Base-by-base conservation (phyloP, 805 yeast species). In the Hanseniaspora vineae region DNA sequence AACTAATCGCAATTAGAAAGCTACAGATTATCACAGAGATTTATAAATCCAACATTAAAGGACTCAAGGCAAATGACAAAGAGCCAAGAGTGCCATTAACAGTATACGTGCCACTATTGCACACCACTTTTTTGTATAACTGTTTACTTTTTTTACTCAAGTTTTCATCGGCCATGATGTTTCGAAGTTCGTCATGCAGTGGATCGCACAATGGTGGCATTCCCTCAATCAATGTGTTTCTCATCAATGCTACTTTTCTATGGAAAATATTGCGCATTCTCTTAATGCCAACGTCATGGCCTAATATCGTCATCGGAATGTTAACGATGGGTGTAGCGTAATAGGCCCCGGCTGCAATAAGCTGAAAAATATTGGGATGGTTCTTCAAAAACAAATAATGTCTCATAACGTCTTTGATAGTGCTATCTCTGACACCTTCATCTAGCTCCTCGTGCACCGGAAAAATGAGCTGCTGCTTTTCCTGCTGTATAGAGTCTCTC, bases 281-380 rank as follows among this genome's bases (percentile, higher is more conserved):
- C 6, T 48, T 48, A 17, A 48, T 55, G 9, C 58, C 51, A 18
- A 53, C 51, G 33, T 55, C 55, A 13, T 51, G 48, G 13, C 59
- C 59, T 32, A 54, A 48, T 5, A 58, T 57, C 31, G 54, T 51
- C 53, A 56, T 44, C 10, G 57, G 57, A 11, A 56, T 54, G 45
- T 54, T 55, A 4, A 56, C 59, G 19, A 56, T 54, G n/a, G 59
- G 59, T 3, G 51, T 44, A 3, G 31, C 10, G n/a, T 19, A 19
- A 20, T 20, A 40, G 11, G 57, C 51, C 13, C 53, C 44, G 10
- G 45, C 46, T 33, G 49, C 55, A 35, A 52, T 49, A 40, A 52
- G 50, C 35, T 50, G 46, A 45, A 55, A 55, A 2, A 56, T 48
- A 33, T 52, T 47, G 6, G 55, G 49, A 39, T 50, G 44, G 12